phyloP scores from a whole-genome alignment of 768 basidiomycete species.

The Collybia nuda region DNA sequence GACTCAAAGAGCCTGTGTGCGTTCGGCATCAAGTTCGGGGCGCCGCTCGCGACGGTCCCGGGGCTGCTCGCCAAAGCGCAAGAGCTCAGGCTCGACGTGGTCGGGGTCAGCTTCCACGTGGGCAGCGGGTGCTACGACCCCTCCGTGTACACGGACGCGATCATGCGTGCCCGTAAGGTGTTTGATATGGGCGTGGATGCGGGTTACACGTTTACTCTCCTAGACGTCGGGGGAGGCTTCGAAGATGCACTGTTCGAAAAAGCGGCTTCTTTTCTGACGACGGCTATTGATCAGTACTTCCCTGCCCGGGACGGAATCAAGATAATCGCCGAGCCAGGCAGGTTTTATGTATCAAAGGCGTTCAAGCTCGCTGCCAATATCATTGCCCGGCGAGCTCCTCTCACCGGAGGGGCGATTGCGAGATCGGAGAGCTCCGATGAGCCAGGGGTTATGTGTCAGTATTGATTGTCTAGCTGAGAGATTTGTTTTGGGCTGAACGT shows the following conservation, averaged over 20 bases:
- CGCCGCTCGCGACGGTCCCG: constrained; percentile 78
- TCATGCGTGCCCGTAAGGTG: constrained; percentile 75
- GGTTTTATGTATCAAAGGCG: constrained; percentile 91
- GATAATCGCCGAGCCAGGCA: constrained; percentile 94
- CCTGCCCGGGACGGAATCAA: constrained; percentile 67
- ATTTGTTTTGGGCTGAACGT: too few relatives aligned
- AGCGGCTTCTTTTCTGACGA: constrained; percentile 68
- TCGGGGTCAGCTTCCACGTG: constrained; percentile 97
- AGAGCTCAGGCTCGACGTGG: constrained; percentile 78
- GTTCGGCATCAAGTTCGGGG: constrained; percentile 96
- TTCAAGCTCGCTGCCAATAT: constrained; percentile 93
- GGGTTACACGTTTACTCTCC: constrained; percentile 79
- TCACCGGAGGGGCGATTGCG: constrained; percentile 28
- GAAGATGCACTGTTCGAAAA: constrained; percentile 84
- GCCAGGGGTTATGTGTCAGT: constrained; percentile 86
- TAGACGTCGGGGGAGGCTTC: constrained; percentile 97
- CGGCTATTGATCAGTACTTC: constrained; percentile 78
- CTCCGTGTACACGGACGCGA: constrained; percentile 84
- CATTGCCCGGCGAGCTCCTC: constrained; percentile 80
- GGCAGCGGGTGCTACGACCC: constrained; percentile 97
- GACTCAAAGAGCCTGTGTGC: constrained; percentile 94
- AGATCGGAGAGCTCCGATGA: constrained; percentile 34
- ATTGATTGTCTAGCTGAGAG: neutral
- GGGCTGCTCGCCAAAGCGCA: constrained; percentile 76
- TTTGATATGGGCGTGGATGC: constrained; percentile 85